Conservation (phyloP, 1,139 yeast genomes). For the Yamadazyma buinensis region DNA sequence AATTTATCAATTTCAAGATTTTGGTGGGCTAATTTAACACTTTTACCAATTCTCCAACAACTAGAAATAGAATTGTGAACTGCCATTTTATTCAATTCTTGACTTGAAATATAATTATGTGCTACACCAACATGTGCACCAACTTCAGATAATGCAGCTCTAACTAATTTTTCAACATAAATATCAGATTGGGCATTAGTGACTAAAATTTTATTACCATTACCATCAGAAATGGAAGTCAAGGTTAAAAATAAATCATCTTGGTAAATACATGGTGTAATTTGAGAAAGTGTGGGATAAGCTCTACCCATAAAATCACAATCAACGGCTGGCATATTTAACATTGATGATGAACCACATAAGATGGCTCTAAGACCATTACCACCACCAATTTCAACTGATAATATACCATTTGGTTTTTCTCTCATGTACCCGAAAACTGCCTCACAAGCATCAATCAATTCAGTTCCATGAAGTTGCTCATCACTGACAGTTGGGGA, state of each 20-base stretch:
- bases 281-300: conserved; percentile 37
- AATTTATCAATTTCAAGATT: conserved; percentile 29
- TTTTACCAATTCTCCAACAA: conserved; percentile 49
- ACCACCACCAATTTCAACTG: conserved; percentile 44
- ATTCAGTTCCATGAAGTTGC: conserved; percentile 35
- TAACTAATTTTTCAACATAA: conserved; percentile 31
- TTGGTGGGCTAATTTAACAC: conserved; percentile 33
- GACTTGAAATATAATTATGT: conserved; percentile 26
- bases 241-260: conserved; percentile 23
- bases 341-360: conserved; percentile 13
- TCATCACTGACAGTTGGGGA: conserved; percentile 46
- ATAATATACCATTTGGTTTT: conserved; percentile 26
- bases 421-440: conserved; percentile 21
- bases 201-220: conserved; percentile 37
- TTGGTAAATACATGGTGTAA: conserved; percentile 24
- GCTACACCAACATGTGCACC: conserved; percentile 39
- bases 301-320: conserved; percentile 47
- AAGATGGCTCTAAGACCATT: conserved; percentile 36
- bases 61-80: conserved; percentile 33
- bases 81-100: conserved; percentile 17
- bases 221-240: conserved; percentile 40
- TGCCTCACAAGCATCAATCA: conserved; percentile 26
- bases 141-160: conserved; percentile 38
- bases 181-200: conserved; percentile 29
- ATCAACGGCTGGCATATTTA: conserved; percentile 34